Base-by-base conservation (phyloP, 306 rosid species). In the Senna tora region DNA sequence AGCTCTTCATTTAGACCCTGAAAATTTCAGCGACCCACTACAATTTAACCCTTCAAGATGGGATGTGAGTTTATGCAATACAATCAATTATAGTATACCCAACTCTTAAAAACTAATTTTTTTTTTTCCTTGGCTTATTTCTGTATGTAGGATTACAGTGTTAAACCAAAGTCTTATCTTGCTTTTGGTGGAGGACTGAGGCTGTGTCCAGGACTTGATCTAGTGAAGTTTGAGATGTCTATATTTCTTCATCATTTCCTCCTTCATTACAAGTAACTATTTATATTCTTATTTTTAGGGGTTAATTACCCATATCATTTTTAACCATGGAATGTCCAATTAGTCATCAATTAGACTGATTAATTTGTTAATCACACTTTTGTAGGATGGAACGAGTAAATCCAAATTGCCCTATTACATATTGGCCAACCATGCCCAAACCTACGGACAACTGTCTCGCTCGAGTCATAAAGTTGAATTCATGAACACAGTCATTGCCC, bases 171-270 rank as follows among this genome's bases (percentile, higher is more conserved):
- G 39, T 36, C 7, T 4, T 36, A 36, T 36, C 39, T 84, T 61
- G 88, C 91, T n/a, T 84, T 87, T 74, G 91, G 91, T 76, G 61
- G 59, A 45, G 88, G 91, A 75, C 71, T 50, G 51, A 79, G 86
- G 73, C 57, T 76, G 1, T 67, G 60, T 34, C 60, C 72, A 7
- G 72, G 62, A 67, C 84, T 73, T 76, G 88, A 84, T 60, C 67
- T 87, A n/a, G 65, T 84, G 14, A 84, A 77, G 68, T 77, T 86
- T 51, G 86, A 87, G 76, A 77, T 79, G 13, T 53, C 72, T 5
- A 74, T 76, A 30, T 81, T 36, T 36, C 39, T 36, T 36, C 39
- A 36, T 36, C 5, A 36, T 36, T 36, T 36, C 39, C 3, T 36
- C 39, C 39, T 36, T 4, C 5, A 36, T 36, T 36, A 36, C 39